phyloP scores from a whole-genome alignment of 1,284 basidiomycete genomes.

The Trametes hirsuta region DNA sequence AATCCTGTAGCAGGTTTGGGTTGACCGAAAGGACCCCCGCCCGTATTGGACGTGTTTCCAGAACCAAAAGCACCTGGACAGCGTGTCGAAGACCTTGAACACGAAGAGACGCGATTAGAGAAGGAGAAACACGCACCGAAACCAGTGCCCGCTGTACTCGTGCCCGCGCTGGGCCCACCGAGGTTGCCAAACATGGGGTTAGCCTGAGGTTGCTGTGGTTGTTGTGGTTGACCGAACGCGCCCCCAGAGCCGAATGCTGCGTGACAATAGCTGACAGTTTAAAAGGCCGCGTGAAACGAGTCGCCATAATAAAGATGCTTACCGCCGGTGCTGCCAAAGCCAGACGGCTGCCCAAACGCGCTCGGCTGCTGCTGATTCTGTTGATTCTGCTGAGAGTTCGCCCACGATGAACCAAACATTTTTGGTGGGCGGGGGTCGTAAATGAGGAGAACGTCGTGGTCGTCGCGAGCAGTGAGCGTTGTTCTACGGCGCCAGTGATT shows the following conservation, averaged over 20 bases:
- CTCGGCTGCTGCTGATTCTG: conserved; percentile 42
- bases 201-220: conserved; percentile 59
- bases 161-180: conserved; percentile 39
- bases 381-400: conserved; percentile 57
- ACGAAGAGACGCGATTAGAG: neutral
- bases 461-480: conserved; percentile 24
- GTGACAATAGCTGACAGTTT: conserved; percentile 28
- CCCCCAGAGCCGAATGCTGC: conserved; percentile 48
- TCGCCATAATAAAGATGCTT: conserved; percentile 34
- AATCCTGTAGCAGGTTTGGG: conserved; percentile 71
- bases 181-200: conserved; percentile 82
- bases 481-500: conserved; percentile 17
- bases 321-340: conserved; percentile 50
- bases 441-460: conserved; percentile 28
- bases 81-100: conserved; percentile 1
- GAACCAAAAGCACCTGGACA: conserved; percentile 59
- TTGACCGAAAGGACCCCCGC: conserved; percentile 58
- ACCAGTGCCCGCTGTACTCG: conserved; percentile 43
- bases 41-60: conserved; percentile 40
- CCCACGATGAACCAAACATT: conserved; percentile 73
- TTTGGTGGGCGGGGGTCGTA: conserved; percentile 21
- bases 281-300: conserved; percentile 37
- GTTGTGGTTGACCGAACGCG: conserved; percentile 52
- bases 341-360: conserved; percentile 52
- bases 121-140: conserved; percentile 57